Evolutionary conservation across 2,329 filamentous ascomycete genomes (phyloP).

Genomic region (Sodiomyces alkalinus): DNA sequence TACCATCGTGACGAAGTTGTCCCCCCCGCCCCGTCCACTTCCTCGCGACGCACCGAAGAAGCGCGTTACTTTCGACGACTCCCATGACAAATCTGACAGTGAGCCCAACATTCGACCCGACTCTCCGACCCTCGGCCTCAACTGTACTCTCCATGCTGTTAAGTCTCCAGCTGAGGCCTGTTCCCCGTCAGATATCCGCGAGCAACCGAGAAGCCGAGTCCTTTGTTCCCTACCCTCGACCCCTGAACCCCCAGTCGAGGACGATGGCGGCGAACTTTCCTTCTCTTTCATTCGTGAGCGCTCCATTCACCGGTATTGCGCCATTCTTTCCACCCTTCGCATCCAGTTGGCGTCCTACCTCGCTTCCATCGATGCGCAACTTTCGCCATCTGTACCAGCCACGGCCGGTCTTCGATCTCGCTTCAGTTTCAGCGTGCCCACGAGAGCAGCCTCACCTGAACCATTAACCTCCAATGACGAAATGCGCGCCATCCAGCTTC

Average conservation of each 20-base stretch:
- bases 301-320: conserved; percentile 32
- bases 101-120: conserved; percentile 40
- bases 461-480: conserved; percentile 16
- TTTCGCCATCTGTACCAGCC: conserved; percentile 9
- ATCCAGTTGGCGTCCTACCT: conserved; percentile 34
- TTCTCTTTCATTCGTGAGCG: conserved; percentile 24
- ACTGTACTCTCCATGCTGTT: no score
- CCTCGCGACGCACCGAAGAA: conserved; percentile 18
- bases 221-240: no score
- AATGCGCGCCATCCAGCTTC: conserved; percentile 24
- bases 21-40: conserved; percentile 2
- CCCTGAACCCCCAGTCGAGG: conserved; percentile 5
- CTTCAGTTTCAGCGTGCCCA: conserved; percentile 7
- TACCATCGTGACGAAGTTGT: conserved; percentile 3
- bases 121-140: conserved; percentile 43
- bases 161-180: no score
- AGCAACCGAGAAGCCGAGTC: no score
- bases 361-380: conserved; percentile 26
- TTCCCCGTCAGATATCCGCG: no score
- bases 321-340: conserved; percentile 30
- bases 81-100: conserved; percentile 16
- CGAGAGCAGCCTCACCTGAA: conserved; percentile 5
- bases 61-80: conserved; percentile 23
- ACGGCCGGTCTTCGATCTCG: conserved; percentile 6
- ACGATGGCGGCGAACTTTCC: conserved; percentile 5